phyloP scores from a whole-genome alignment of 495 filamentous ascomycete genomes.

The Aspergillus campestris region DNA sequence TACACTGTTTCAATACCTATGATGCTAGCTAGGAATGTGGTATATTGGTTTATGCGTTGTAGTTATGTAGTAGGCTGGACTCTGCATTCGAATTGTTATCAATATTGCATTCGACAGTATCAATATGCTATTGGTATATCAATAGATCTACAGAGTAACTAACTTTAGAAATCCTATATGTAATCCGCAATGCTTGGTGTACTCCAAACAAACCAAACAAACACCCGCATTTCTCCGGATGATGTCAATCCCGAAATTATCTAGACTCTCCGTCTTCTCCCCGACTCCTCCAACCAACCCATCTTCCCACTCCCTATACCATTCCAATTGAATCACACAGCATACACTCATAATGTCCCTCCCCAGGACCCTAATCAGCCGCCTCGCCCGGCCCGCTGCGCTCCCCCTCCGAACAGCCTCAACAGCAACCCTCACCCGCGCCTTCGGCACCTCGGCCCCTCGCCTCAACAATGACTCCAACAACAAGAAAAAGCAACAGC shows the following conservation, averaged over 20 bases:
- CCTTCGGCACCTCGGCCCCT: constrained; percentile 29
- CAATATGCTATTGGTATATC: too few species aligned
- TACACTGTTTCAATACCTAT: constrained; percentile 33
- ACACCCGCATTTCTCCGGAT: constrained; percentile 22
- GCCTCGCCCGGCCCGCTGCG: constrained; percentile 24
- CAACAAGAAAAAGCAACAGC: constrained; percentile 18
- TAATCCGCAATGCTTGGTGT: constrained; percentile 11
- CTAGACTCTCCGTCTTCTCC: neutral
- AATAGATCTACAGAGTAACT: too few species aligned
- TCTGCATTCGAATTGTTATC: too few species aligned
- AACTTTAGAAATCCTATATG: neutral
- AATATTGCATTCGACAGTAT: too few species aligned
- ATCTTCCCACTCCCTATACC: neutral
- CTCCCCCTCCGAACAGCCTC: constrained; percentile 15
- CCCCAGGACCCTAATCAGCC: constrained; percentile 20
- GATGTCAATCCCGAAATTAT: constrained; percentile 33
- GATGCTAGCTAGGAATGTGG: constrained; percentile 15
- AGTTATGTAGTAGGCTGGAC: too few species aligned
- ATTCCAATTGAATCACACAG: constrained; percentile 1
- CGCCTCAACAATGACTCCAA: constrained; percentile 25
- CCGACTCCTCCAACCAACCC: constrained; percentile 1
- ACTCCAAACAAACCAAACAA: constrained; percentile 34
- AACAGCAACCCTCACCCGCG: constrained; percentile 15
- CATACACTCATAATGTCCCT: constrained; percentile 28
- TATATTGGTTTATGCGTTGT: too few species aligned